These are phyloP conservation scores for Ustilago trichophora DNA, from an alignment of 1,284 basidiomycete genomes.

Conservation along the genomic window DNA sequence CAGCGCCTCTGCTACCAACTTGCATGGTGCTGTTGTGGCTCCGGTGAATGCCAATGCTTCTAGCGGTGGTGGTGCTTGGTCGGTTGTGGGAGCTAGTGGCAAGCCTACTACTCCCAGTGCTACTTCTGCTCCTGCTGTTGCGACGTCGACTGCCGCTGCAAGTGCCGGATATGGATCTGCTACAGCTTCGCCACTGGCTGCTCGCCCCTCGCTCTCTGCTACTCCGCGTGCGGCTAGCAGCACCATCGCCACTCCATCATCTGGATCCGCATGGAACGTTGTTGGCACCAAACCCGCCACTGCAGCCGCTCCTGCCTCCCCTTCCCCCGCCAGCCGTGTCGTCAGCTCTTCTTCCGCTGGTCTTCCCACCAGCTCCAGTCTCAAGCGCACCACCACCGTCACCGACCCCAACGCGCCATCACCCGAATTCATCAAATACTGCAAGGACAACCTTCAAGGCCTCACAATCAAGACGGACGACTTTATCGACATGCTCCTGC, in stretches of 20 bases:
- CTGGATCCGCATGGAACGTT: conserved; percentile 24
- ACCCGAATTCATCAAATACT: conserved; percentile 89
- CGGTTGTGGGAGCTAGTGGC: conserved; percentile 81
- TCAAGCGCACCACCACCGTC: not conserved
- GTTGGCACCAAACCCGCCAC: conserved; percentile 22
- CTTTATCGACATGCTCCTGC: conserved; percentile 67
- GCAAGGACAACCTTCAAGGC: conserved; percentile 85
- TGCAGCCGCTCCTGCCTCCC: conserved; percentile 43
- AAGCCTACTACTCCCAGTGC: conserved; percentile 70
- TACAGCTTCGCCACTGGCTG: conserved; percentile 46
- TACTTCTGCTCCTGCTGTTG: not conserved
- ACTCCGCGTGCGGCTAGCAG: conserved; percentile 16
- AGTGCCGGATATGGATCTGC: no score
- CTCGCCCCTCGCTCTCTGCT: not conserved
- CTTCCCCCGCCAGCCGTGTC: conserved; percentile 44
- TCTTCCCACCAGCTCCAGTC: not conserved
- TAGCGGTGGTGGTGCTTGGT: conserved; percentile 75
- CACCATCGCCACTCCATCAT: not conserved
- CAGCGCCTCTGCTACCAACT: conserved; percentile 7
- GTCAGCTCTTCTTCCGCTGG: conserved; percentile 5
- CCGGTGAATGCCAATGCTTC: conserved; percentile 34
- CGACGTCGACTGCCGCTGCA: conserved; percentile 16
- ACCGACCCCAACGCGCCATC: conserved; percentile 77
- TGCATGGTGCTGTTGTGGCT: conserved; percentile 70
- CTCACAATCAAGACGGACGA: conserved; percentile 71